Evolutionary conservation across 441 rosid genomes (phyloP).

Genomic region (Populus hybrid): DNA sequence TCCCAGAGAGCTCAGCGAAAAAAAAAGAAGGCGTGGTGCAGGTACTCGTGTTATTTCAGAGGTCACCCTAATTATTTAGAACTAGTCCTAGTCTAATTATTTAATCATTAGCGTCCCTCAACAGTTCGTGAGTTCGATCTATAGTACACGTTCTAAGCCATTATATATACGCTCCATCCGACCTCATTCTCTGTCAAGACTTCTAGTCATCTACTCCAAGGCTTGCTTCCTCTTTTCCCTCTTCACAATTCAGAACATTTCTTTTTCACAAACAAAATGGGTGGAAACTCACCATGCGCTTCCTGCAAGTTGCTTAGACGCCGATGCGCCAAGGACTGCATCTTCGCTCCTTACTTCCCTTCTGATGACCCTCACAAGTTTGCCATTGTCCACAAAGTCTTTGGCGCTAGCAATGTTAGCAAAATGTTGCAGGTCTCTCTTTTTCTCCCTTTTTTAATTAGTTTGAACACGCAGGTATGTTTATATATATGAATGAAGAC

Average conservation of each 20-base stretch:
- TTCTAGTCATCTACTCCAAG: neutral
- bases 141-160: slow-evolving; percentile 16
- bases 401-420: slow-evolving; percentile 92
- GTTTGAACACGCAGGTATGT: neutral
- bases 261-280: slow-evolving; percentile 25
- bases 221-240: neutral
- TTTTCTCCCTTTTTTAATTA: neutral
- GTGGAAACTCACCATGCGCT: slow-evolving; percentile 87
- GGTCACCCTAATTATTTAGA: neutral
- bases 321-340: slow-evolving; percentile 83
- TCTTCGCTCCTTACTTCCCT: slow-evolving; percentile 93
- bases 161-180: slow-evolving; percentile 31
- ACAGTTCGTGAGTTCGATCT: slow-evolving; percentile 14
- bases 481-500: too few species aligned
- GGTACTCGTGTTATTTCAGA: neutral
- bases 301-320: slow-evolving; percentile 83
- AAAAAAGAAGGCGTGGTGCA: neutral
- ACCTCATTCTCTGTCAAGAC: slow-evolving; percentile 16
- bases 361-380: slow-evolving; percentile 61
- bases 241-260: neutral
- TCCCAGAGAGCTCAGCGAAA: neutral
- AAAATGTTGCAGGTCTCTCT: slow-evolving; percentile 80
- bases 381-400: slow-evolving; percentile 60
- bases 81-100: neutral
- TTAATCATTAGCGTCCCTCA: slow-evolving; percentile 12